Percentiles rank a stretch among this genome's conserved stretches.
These are phyloP conservation scores for Candida andamanensis DNA, from an alignment of 805 yeast genomes.

Conservation along the genomic window DNA sequence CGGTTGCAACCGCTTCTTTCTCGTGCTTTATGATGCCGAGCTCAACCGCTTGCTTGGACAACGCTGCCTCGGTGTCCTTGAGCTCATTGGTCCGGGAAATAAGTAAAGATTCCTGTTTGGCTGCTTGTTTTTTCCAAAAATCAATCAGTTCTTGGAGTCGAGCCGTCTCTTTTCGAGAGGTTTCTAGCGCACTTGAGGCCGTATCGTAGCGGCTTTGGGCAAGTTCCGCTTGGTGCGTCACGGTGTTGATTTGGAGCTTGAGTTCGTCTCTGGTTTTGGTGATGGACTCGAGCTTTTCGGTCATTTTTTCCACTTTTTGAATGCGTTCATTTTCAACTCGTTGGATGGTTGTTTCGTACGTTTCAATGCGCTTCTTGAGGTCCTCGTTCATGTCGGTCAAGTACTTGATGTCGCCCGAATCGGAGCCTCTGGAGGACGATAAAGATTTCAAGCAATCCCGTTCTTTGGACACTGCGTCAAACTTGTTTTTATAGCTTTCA, in stretches of 20 bases:
- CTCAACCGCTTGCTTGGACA: constrained; percentile 42
- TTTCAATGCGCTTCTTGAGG: constrained; percentile 28
- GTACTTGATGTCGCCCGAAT: constrained; percentile 14
- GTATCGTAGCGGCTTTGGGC: constrained; percentile 43
- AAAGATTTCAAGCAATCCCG: constrained; percentile 57
- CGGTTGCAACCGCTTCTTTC: constrained; percentile 42
- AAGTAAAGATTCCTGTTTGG: constrained; percentile 33
- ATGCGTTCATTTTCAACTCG: constrained; percentile 34
- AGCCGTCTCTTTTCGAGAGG: constrained; percentile 21
- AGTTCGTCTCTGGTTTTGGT: constrained; percentile 47
- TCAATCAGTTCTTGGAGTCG: constrained; percentile 23
- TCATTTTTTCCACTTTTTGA: constrained; percentile 44
- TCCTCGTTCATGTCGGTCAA: constrained; percentile 24
- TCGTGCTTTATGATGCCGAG: constrained; percentile 51
- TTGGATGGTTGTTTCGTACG: constrained; percentile 32
- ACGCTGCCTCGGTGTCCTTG: constrained; percentile 43
- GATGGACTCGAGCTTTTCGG: constrained; percentile 47
- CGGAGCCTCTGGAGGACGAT: constrained; percentile 1
- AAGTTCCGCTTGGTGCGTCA: constrained; percentile 15
- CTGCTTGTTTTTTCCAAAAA: constrained; percentile 39
- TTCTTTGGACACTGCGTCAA: constrained; percentile 55
- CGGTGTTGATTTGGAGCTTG: constrained; percentile 10
- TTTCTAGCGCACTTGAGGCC: constrained; percentile 31
- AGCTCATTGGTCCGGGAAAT: constrained; percentile 44
- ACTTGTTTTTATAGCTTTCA: constrained; percentile 43